Evolutionary conservation across 1,284 basidiomycete species (phyloP).

Genomic region (Leccinum idahoense): DNA sequence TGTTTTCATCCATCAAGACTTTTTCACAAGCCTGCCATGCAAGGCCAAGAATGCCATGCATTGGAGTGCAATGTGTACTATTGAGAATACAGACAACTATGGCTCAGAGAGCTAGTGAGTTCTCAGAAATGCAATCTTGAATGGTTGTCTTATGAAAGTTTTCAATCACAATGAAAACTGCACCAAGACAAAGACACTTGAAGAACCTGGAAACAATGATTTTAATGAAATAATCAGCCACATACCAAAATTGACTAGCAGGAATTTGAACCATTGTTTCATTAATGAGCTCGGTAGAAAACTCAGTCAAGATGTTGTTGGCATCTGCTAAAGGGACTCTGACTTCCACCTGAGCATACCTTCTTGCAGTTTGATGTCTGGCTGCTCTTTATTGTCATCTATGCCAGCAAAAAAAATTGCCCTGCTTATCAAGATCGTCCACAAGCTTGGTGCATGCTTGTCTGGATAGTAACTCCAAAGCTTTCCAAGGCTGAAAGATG

Average conservation of each 20-base stretch:
- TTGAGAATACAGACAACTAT: too few species aligned
- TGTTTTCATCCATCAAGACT: too few species aligned
- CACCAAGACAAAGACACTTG: constrained; percentile 5
- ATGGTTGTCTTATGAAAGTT: too few species aligned
- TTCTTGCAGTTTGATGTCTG: not conserved
- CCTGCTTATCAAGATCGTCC: not conserved
- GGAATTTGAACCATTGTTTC: constrained; percentile 3
- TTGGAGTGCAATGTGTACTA: too few species aligned
- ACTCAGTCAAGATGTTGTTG: fast-evolving
- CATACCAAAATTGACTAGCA: constrained; percentile 1
- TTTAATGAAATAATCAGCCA: not conserved
- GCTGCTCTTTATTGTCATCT: not conserved
- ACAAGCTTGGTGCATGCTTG: not conserved
- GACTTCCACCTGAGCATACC: constrained; percentile 5
- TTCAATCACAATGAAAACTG: too few species aligned
- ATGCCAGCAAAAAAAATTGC: not conserved
- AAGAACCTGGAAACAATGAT: constrained; percentile 3
- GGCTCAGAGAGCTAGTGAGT: too few species aligned
- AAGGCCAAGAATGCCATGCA: too few species aligned
- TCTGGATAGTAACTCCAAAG: not conserved
- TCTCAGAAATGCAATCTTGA: too few species aligned
- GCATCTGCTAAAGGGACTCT: not conserved
- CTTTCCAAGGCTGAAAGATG: not conserved
- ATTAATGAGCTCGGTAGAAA: not conserved
- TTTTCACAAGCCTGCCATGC: not conserved